Base-by-base conservation (phyloP, 176 grass and related monocot genomes). In the Leersia perrieri region DNA sequence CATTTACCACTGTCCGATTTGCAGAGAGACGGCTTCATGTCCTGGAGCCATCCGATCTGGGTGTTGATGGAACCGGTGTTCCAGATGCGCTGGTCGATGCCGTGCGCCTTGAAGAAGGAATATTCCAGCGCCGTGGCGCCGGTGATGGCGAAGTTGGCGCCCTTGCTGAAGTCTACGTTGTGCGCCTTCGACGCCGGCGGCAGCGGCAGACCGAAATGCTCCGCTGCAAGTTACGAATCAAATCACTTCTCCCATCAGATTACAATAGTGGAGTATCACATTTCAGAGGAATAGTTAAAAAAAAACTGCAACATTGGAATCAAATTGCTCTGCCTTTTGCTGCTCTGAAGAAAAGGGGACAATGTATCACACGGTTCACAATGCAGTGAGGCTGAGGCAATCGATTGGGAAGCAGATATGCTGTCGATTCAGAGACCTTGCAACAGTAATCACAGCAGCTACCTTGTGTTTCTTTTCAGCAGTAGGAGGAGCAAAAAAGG, bases 31-130 rank as follows among this genome's bases (percentile, higher is more conserved):
- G 95, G 90, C 71, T 91, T 98, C 88, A 94, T 89, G 13, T 67
- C 26, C 86, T 98, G 77, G 60, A 98, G 93, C 95, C 92, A 94
- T 39, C 91, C 87, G 66, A 98, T 58, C 83, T 98, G 95, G 66
- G 89, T 91, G 82, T 77, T 84, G 72, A 98, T 73, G 70, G 95
- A 98, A 73, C 87, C 95, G 4, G 92, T 98, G 83, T 94, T 92
- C 95, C 95, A 98, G 34, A 94, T 88, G 33, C 76, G 85, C 67
- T 71, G 45, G 63, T 90, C 84, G 49, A 94, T 87, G 40, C 92
- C 92, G 11, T 84, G 86, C 2, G 81, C 75, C 75, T 88, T 89
- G 83, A 98, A 98, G 90, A 94, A 98, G 28, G 86, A 82, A 60
- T 78, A 89, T 41, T 92, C 90, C 42, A 94, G 63, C 2, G 95